Evolutionary conservation across 73 alveolate genomes (phyloP).

Genomic region (Paramecium biaurelia): DNA sequence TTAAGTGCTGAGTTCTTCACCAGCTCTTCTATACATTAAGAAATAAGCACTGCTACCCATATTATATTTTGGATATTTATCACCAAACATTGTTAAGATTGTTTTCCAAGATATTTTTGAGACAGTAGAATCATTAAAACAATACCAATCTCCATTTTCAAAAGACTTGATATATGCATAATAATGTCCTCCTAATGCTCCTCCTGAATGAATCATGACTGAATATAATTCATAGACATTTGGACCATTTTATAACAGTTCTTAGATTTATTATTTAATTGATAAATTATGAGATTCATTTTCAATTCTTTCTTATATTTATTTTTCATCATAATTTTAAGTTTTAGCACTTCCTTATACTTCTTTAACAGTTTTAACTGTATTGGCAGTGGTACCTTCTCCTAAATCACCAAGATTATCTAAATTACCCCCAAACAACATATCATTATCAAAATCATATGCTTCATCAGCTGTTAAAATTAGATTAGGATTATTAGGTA

Average conservation of each 20-base stretch:
- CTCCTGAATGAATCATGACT: constrained; percentile 93
- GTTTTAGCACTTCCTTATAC: constrained; percentile 13
- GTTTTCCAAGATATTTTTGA: constrained; percentile 70
- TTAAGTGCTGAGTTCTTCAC: constrained; percentile 42
- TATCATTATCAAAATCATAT: constrained; percentile 50
- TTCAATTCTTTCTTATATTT: constrained; percentile 30
- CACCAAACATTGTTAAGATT: constrained; percentile 82
- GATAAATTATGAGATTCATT: constrained; percentile 57
- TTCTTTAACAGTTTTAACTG: not conserved
- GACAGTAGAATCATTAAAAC: constrained; percentile 89
- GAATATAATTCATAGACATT: constrained; percentile 92
- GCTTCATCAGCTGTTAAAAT: constrained; percentile 58
- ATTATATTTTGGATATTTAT: constrained; percentile 64
- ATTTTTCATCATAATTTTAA: not conserved
- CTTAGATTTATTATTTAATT: constrained; percentile 66
- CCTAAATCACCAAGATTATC: constrained; percentile 39
- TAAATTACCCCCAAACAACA: not conserved
- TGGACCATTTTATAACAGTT: constrained; percentile 84
- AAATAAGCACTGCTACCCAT: constrained; percentile 85
- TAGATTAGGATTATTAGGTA: constrained; percentile 25
- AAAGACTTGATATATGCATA: constrained; percentile 90
- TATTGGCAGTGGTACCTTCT: constrained; percentile 39
- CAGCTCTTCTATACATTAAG: constrained; percentile 86
- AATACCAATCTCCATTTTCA: constrained; percentile 92
- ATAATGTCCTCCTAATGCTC: constrained; percentile 98